Evolutionary conservation across 129 eudicot genomes (phyloP).

Genomic region (Escallonia rubra): DNA sequence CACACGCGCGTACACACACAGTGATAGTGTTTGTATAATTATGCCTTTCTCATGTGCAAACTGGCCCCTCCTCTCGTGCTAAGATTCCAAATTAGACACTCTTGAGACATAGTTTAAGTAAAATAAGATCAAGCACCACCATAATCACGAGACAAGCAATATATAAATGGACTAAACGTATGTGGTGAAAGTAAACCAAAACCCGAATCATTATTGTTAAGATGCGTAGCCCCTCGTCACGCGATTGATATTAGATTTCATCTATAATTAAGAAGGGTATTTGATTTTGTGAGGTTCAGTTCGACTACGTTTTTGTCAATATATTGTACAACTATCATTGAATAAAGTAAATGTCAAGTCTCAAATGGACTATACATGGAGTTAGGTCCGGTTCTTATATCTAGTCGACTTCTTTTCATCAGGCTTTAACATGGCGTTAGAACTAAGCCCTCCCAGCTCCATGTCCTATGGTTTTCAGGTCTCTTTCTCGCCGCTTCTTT

Average conservation of each 20-base stretch:
- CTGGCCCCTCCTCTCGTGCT: slow-evolving; percentile 43
- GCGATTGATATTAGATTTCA: slow-evolving; percentile 22
- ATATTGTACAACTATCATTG: no score
- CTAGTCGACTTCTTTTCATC: no score
- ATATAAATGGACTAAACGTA: slow-evolving; percentile 12
- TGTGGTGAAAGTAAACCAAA: slow-evolving; percentile 43
- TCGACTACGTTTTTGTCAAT: no score
- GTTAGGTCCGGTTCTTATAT: no score
- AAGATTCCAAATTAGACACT: slow-evolving; percentile 49
- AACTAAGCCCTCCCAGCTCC: no score
- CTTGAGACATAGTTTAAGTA: slow-evolving; percentile 40
- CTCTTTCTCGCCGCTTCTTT: no score
- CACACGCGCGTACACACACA: no score
- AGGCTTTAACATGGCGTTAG: no score
- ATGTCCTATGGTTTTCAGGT: no score
- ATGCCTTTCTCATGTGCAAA: slow-evolving; percentile 29
- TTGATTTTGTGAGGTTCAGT: background rate
- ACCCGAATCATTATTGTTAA: slow-evolving; percentile 39
- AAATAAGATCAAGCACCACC: slow-evolving; percentile 20
- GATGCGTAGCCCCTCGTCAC: slow-evolving; percentile 44
- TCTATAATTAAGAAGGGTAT: background rate
- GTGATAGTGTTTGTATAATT: background rate
- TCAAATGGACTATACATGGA: no score
- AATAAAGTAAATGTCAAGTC: no score
- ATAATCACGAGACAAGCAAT: slow-evolving; percentile 32